These are phyloP conservation scores for Ganoderma resinaceum DNA, from an alignment of 1,284 basidiomycete species.

Conservation along the genomic window DNA sequence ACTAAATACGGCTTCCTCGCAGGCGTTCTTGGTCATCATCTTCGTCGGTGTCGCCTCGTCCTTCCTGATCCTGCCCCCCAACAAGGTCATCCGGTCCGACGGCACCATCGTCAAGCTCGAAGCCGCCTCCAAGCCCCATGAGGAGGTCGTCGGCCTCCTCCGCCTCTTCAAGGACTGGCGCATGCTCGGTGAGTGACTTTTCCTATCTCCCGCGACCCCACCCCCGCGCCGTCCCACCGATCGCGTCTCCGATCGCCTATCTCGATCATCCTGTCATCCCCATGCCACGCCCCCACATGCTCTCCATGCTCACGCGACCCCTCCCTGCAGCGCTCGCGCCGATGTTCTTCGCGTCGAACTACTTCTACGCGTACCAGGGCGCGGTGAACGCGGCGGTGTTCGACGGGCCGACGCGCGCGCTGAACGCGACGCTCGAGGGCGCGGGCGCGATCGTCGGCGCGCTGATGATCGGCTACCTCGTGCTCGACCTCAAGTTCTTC, in stretches of 20 bases:
- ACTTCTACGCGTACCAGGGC: slow-evolving; percentile 52
- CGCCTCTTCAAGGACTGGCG: slow-evolving; percentile 48
- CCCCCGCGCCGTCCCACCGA: not conserved
- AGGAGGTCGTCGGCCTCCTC: slow-evolving; percentile 43
- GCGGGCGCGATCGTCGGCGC: slow-evolving; percentile 51
- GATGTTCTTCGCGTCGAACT: slow-evolving; percentile 52
- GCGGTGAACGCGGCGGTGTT: slow-evolving; percentile 45
- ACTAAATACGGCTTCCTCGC: not conserved
- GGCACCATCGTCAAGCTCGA: slow-evolving; percentile 48
- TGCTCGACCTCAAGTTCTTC: slow-evolving; percentile 46
- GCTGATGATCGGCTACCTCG: slow-evolving; percentile 47
- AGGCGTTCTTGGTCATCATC: slow-evolving; percentile 51
- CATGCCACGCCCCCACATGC: not conserved
- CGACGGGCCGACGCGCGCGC: slow-evolving; percentile 49
- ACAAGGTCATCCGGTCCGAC: slow-evolving; percentile 47
- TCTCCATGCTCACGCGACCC: slow-evolving; percentile 3
- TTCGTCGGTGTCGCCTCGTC: slow-evolving; percentile 48
- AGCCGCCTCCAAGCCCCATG: slow-evolving; percentile 42
- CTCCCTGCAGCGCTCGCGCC: slow-evolving; percentile 41
- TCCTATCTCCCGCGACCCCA: not conserved
- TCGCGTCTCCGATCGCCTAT: not conserved
- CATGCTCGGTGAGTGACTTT: slow-evolving; percentile 41
- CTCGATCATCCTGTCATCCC: not conserved
- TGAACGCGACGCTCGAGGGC: slow-evolving; percentile 50
- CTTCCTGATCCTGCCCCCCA: slow-evolving; percentile 46